Conservation (phyloP, 257 asterid genomes). For the Penstemon davidsonii region DNA sequence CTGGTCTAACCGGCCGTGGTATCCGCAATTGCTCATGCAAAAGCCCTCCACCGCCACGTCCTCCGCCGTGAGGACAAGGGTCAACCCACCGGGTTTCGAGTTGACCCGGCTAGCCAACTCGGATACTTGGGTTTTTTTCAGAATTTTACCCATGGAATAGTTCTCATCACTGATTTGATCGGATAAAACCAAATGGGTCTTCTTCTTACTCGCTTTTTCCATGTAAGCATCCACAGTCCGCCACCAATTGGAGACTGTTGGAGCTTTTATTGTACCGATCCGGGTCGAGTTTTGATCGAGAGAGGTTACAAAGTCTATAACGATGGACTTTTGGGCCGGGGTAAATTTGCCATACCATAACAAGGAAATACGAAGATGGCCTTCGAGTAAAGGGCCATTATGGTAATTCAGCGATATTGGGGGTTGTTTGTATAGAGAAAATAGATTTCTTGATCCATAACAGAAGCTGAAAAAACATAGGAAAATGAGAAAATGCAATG, state of each 20-base stretch:
- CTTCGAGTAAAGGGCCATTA: conserved; percentile 28
- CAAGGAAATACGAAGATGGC: conserved; percentile 22
- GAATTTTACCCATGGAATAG: conserved; percentile 30
- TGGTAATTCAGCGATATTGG: conserved; percentile 33
- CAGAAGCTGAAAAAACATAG: conserved; percentile 1
- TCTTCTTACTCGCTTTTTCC: conserved; percentile 28
- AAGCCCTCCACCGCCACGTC: conserved; percentile 38
- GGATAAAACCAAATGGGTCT: conserved; percentile 8
- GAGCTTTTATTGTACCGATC: neutral
- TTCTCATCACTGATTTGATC: conserved; percentile 30
- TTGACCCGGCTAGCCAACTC: conserved; percentile 30
- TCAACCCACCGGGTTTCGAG: conserved; percentile 23
- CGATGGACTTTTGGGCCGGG: conserved; percentile 32
- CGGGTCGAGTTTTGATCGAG: neutral
- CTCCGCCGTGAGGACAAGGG: conserved; percentile 32
- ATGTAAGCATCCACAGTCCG: conserved; percentile 27
- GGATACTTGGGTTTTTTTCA: conserved; percentile 23
- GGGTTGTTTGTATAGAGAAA: conserved; percentile 31
- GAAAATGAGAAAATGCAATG: conserved; percentile 21
- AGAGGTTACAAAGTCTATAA: conserved; percentile 32
- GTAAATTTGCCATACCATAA: conserved; percentile 38
- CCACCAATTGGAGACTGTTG: conserved; percentile 39
- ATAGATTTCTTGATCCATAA: conserved; percentile 29
- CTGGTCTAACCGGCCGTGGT: conserved; percentile 17
- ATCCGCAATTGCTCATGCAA: conserved; percentile 38